These are phyloP conservation scores for Microsporum ferrugineum DNA, from an alignment of 2,329 filamentous ascomycete species.

Conservation along the genomic window DNA sequence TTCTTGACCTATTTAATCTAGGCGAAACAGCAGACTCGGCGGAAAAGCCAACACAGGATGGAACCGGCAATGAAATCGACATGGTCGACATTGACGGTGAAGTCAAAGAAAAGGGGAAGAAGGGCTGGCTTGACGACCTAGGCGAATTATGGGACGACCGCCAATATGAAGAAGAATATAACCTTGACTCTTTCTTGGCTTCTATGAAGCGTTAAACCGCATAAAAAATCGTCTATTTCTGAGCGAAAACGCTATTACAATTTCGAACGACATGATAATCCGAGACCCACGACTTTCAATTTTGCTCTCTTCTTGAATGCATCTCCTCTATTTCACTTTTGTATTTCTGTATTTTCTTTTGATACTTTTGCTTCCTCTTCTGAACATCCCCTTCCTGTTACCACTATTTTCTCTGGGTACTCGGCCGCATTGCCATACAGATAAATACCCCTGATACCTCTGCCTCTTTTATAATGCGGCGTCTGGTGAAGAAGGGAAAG, in stretches of 20 bases:
- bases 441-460: background rate
- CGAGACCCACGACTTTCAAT: background rate
- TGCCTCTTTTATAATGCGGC: background rate
- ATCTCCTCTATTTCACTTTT: background rate
- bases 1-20: conserved; percentile 89
- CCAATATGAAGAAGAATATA: conserved; percentile 97
- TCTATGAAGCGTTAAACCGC: conserved; percentile 55
- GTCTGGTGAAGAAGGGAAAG: background rate
- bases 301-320: background rate
- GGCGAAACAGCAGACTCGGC: conserved; percentile 52
- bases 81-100: conserved; percentile 92
- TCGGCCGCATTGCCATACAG: background rate
- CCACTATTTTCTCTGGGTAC: background rate
- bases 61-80: conserved; percentile 49
- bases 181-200: conserved; percentile 87
- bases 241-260: background rate
- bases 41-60: conserved; percentile 53
- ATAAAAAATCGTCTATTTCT: background rate
- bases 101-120: conserved; percentile 85
- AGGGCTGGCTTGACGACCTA: conserved; percentile 87
- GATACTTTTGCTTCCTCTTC: background rate
- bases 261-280: background rate
- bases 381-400: background rate
- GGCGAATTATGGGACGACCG: conserved; percentile 95
- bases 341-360: background rate